Conservation (phyloP, 441 rosid genomes). For the Mallotus japonicus region DNA sequence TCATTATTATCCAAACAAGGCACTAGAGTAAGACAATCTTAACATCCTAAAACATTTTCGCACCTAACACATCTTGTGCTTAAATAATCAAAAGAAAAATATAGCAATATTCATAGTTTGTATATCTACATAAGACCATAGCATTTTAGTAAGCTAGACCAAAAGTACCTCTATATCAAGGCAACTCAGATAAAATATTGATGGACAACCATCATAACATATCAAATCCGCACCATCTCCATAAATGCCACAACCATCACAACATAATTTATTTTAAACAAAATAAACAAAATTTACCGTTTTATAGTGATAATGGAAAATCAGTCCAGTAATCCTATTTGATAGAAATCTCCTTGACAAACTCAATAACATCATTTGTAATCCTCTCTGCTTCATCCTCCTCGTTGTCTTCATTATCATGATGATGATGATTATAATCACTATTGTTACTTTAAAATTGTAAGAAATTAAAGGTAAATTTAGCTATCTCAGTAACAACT, state of each 20-base stretch:
- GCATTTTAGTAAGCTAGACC: background rate
- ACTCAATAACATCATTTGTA: constrained; percentile 46
- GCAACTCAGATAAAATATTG: constrained; percentile 94
- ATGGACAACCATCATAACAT: constrained; percentile 4
- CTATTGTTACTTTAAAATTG: constrained; percentile 30
- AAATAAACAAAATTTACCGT: constrained; percentile 33
- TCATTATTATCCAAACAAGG: background rate
- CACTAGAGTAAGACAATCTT: background rate
- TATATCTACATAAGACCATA: background rate
- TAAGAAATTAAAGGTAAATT: constrained; percentile 48
- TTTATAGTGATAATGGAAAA: constrained; percentile 45
- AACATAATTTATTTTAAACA: background rate
- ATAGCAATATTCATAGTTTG: background rate
- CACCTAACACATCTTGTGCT: background rate
- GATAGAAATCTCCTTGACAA: constrained; percentile 44
- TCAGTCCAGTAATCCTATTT: constrained; percentile 62
- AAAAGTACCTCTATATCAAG: constrained; percentile 65
- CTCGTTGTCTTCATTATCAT: no score
- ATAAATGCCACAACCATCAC: no score
- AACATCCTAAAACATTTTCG: background rate
- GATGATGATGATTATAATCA: constrained; percentile 7
- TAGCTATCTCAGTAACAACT: constrained; percentile 43
- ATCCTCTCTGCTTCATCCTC: constrained; percentile 48
- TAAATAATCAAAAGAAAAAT: constrained; percentile 1
- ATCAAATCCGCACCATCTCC: no score